phyloP scores from a whole-genome alignment of 139 green algal species.

The Chlamydomonas incerta region DNA sequence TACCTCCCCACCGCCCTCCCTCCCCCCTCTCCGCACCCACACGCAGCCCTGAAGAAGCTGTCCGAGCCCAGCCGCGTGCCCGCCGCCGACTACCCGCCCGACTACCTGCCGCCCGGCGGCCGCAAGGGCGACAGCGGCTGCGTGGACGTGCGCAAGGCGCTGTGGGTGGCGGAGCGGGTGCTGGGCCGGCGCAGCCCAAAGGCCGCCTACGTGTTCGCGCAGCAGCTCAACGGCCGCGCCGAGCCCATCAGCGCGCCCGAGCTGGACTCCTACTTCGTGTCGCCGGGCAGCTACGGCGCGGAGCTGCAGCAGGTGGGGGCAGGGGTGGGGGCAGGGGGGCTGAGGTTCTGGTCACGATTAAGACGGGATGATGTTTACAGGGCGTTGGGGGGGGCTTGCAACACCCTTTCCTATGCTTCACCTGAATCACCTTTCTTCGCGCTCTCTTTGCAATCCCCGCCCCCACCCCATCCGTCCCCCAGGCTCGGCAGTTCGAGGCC shows the following conservation, averaged over 20 bases:
- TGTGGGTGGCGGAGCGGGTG: slow-evolving; percentile 53
- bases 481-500: slow-evolving; percentile 23
- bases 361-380: no score
- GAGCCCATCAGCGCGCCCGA: slow-evolving; percentile 13
- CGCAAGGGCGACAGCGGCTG: slow-evolving; percentile 31
- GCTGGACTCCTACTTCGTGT: slow-evolving; percentile 37
- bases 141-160: slow-evolving; percentile 59
- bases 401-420: no score
- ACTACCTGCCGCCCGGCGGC: slow-evolving; percentile 36
- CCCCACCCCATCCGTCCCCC: neutral
- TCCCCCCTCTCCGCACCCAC: neutral
- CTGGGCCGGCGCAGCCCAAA: slow-evolving; percentile 36
- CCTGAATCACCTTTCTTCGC: no score
- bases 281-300: slow-evolving; percentile 29
- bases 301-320: slow-evolving; percentile 10
- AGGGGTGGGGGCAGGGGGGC: neutral
- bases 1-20: neutral
- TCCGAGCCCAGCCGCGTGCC: slow-evolving; percentile 48
- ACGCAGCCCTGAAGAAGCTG: slow-evolving; percentile 36
- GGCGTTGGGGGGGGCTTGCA: no score
- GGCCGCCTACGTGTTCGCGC: slow-evolving; percentile 55
- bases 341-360: no score
- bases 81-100: slow-evolving; percentile 54
- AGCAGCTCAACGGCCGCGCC: slow-evolving; percentile 17
- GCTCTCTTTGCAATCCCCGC: neutral